Evolutionary conservation across 2,329 filamentous ascomycete genomes (phyloP).

Genomic region (Pseudodiploospora longispora): DNA sequence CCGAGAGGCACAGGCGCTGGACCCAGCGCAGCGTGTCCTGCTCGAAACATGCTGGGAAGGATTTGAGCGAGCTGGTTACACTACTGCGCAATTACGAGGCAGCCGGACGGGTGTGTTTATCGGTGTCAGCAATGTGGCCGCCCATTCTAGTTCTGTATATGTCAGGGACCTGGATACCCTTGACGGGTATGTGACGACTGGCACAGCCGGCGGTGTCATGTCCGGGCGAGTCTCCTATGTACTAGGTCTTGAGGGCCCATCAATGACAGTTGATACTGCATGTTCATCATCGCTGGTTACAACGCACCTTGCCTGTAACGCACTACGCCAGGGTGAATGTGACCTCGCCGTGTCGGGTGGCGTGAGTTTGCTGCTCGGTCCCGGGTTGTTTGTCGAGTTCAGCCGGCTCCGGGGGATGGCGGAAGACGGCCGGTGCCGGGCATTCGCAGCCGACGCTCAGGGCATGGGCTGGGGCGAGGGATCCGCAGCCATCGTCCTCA

Average conservation of each 20-base stretch:
- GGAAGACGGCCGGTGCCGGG: slow-evolving; percentile 11
- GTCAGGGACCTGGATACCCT: neutral
- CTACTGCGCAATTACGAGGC: slow-evolving; percentile 33
- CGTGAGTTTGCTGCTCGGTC: slow-evolving; percentile 10
- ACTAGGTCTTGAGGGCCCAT: slow-evolving; percentile 41
- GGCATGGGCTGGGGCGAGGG: slow-evolving; percentile 15
- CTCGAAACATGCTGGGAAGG: slow-evolving; percentile 42
- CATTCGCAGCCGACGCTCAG: slow-evolving; percentile 27
- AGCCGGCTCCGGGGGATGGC: slow-evolving; percentile 10
- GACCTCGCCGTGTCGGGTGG: slow-evolving; percentile 12
- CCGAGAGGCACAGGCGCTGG: slow-evolving; percentile 37
- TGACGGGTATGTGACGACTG: slow-evolving; percentile 11
- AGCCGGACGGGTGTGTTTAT: slow-evolving; percentile 38
- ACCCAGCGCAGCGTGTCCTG: slow-evolving; percentile 39
- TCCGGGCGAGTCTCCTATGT: slow-evolving; percentile 11
- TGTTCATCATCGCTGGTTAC: slow-evolving; percentile 42
- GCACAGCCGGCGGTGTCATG: slow-evolving; percentile 8
- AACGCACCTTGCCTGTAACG: slow-evolving; percentile 39
- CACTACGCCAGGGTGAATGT: slow-evolving; percentile 19
- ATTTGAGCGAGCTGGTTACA: slow-evolving; percentile 39
- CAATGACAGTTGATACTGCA: slow-evolving; percentile 41
- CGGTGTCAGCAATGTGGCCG: slow-evolving; percentile 26
- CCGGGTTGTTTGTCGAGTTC: slow-evolving; percentile 11
- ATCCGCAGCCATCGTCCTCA: slow-evolving; percentile 27
- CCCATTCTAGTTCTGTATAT: neutral